Evolutionary conservation across 2,329 filamentous ascomycete species (phyloP).

Genomic region (Colletotrichum lindemuthianum): DNA sequence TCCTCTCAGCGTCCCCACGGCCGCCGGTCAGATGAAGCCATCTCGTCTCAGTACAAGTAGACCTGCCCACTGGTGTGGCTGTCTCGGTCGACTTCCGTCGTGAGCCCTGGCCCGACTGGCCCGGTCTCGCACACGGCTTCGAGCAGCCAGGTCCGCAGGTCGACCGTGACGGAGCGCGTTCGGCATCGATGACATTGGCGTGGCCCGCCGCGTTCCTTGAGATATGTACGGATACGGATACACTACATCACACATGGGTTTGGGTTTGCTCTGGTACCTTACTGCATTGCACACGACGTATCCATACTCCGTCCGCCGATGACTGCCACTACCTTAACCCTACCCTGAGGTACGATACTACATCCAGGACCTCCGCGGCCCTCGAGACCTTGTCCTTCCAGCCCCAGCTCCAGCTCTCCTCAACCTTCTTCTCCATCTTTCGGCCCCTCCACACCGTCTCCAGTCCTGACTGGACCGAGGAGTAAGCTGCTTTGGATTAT

Average conservation of each 20-base stretch:
- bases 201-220: not conserved
- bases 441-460: constrained; percentile 19
- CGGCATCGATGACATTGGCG: constrained; percentile 29
- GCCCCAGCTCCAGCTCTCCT: not conserved
- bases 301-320: no score
- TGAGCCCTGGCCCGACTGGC: constrained; percentile 31
- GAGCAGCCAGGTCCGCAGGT: no score
- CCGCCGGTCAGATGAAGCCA: constrained; percentile 19
- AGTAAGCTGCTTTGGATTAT: constrained; percentile 26
- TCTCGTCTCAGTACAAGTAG: constrained; percentile 8
- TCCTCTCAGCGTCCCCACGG: constrained; percentile 28
- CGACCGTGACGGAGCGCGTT: constrained; percentile 10
- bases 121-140: constrained; percentile 11
- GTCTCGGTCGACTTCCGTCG: constrained; percentile 35
- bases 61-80: constrained; percentile 8
- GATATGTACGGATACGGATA: no score
- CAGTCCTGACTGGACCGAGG: constrained; percentile 24
- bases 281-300: no score
- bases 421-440: constrained; percentile 29
- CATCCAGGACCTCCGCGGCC: not conserved
- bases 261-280: no score
- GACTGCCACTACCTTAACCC: no score
- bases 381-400: not conserved
- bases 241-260: no score
- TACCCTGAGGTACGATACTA: no score